Conservation (phyloP, 2,329 filamentous ascomycete genomes). For the Fusarium pseudocircinatum region DNA sequence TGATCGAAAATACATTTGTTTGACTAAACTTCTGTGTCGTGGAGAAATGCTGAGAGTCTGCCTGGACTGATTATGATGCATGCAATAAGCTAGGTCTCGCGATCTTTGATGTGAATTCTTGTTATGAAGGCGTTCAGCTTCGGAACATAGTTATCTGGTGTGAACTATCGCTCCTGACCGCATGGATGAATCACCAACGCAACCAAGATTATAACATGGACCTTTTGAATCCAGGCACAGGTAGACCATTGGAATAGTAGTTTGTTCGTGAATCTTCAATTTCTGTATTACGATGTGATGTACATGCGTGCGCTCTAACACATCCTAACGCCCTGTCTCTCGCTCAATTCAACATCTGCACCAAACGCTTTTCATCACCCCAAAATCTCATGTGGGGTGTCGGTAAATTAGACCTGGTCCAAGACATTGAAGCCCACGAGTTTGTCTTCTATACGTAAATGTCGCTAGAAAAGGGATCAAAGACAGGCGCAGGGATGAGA, state of each 20-base stretch:
- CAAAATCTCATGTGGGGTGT: slow-evolving; percentile 3
- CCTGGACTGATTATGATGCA: neutral
- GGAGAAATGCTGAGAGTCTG: neutral
- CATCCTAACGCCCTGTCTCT: neutral
- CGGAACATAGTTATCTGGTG: neutral
- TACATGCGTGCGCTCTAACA: neutral
- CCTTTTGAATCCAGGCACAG: neutral
- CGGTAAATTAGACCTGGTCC: slow-evolving; percentile 5
- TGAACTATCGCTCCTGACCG: neutral
- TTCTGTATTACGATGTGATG: neutral
- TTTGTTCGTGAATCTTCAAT: neutral
- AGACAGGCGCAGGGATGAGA: neutral
- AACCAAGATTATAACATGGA: no score
- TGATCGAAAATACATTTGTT: neutral
- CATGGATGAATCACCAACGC: neutral
- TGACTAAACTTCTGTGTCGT: neutral
- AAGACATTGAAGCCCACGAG: slow-evolving; percentile 4
- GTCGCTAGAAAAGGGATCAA: neutral
- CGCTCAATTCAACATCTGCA: neutral
- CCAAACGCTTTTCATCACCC: neutral
- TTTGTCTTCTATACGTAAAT: neutral
- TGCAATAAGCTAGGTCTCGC: neutral
- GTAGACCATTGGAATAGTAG: neutral
- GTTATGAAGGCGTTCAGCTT: neutral
- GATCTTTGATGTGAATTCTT: neutral